Evolutionary conservation across 106 monocot species (phyloP), one percentile per base, ranked within the genome.

Genomic region (Dioscorea dumetorum): DNA sequence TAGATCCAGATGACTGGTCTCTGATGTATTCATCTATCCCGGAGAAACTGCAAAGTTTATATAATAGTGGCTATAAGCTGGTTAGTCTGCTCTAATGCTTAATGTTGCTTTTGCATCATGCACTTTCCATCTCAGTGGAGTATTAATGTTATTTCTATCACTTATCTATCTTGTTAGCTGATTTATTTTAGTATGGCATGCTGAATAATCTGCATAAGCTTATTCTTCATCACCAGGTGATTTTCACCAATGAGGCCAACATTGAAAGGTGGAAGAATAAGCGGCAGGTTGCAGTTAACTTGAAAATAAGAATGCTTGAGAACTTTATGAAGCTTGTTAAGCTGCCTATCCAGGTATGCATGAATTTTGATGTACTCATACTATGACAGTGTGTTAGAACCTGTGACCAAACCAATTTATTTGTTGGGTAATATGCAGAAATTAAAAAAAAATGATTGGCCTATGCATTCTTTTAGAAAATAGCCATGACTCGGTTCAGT

Each of bases 261-360:
- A 97, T 97, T 63, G 95, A 97, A 57, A 81, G 91, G 19, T 97
- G 95, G 95, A 97, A 91, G 67, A 89, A 89, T 53, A 97, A 92
- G 68, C 79, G 95, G 66, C 95, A 92, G 72, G 72, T 73, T 68
- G 95, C 91, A 70, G 76, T 97, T 57, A 88, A 97, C 73, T 97
- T 91, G 20, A 97, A 97, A 87, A 73, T 92, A 63, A 91, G 95
- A 54, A 73, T 91, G 21, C 84, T 97, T 72, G 82, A 91, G 63
- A 87, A 82, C 68, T 92, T 97, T 63, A 78, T 97, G 24, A 82
- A 84, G 50, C 54, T 20, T 76, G 95, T 97, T 51, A 76, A 88
- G 67, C 78, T 97, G 33, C 92, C 95, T 28, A 87, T 97, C 77
- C 95, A 97, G 95, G 95, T 89, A 24, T 7, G 53, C 11, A 15